Percentiles rank a stretch among this genome's conserved stretches.
Evolutionary conservation across 805 yeast genomes (phyloP).

Genomic region (Saccharomycopsis selenospora): DNA sequence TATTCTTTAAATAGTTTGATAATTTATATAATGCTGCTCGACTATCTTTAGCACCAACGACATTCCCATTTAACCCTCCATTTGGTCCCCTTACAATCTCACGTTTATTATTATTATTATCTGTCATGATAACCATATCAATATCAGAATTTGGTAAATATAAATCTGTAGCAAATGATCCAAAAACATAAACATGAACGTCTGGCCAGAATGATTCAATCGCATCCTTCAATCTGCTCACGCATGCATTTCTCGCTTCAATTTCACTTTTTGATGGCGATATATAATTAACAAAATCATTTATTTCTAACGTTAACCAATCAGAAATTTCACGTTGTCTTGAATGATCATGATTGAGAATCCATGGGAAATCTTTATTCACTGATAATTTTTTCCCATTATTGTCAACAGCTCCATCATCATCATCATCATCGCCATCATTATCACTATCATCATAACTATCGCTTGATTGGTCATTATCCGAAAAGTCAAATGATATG

Average conservation of each 20-base stretch:
- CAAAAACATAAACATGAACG: slow-evolving; percentile 78
- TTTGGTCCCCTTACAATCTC: background rate
- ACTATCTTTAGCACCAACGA: slow-evolving; percentile 34
- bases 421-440: slow-evolving; percentile 26
- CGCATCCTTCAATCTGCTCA: slow-evolving; percentile 48
- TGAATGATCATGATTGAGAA: slow-evolving; percentile 68
- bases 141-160: slow-evolving; percentile 94
- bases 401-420: slow-evolving; percentile 19
- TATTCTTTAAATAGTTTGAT: slow-evolving; percentile 57
- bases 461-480: slow-evolving; percentile 23
- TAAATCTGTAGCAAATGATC: slow-evolving; percentile 88
- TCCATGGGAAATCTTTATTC: slow-evolving; percentile 51
- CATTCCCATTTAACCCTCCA: slow-evolving; percentile 3
- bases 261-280: slow-evolving; percentile 80
- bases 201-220: slow-evolving; percentile 63
- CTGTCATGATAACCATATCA: slow-evolving; percentile 79
- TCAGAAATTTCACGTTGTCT: slow-evolving; percentile 71
- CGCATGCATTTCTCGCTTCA: slow-evolving; percentile 54
- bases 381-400: slow-evolving; percentile 1
- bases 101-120: slow-evolving; percentile 34
- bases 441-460: slow-evolving; percentile 20
- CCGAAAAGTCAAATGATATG: slow-evolving; percentile 33
- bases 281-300: slow-evolving; percentile 75
- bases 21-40: slow-evolving; percentile 64
- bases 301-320: slow-evolving; percentile 81